Conservation (phyloP, 805 yeast genomes). For the Lipomyces sp. region DNA sequence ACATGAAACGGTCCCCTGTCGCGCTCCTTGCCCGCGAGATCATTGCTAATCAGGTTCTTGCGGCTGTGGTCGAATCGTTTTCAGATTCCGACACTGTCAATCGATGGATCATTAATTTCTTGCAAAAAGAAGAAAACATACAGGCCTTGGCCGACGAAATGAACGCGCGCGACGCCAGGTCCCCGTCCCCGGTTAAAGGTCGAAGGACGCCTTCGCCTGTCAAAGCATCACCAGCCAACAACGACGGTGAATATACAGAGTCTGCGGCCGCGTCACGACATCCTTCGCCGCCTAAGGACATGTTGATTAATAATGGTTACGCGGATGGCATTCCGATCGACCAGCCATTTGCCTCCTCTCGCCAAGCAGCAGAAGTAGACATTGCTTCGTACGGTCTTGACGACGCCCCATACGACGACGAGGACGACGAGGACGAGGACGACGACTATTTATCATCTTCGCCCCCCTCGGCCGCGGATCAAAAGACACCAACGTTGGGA, state of each 20-base stretch:
- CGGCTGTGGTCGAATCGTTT: slow-evolving; percentile 32
- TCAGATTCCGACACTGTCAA: slow-evolving; percentile 38
- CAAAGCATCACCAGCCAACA: not conserved
- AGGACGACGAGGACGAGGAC: not conserved
- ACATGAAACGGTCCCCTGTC: slow-evolving; percentile 35
- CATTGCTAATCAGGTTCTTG: slow-evolving; percentile 33
- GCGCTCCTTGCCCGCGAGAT: slow-evolving; percentile 35
- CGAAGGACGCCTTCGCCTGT: not conserved
- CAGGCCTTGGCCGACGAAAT: slow-evolving; percentile 28
- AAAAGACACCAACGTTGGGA: not conserved
- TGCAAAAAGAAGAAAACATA: slow-evolving; percentile 34
- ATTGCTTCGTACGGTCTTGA: slow-evolving; percentile 1
- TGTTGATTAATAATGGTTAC: not conserved
- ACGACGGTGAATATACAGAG: not conserved
- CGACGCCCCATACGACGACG: not conserved
- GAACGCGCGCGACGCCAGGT: not conserved
- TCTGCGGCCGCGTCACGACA: not conserved
- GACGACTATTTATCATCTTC: not conserved
- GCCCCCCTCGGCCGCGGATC: not conserved
- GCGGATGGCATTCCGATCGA: not conserved
- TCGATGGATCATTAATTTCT: slow-evolving; percentile 34
- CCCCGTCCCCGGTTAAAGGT: not conserved
- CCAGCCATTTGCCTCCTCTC: not conserved
- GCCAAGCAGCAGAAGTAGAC: not conserved
- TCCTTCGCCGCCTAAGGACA: not conserved